Evolutionary conservation across 2,329 filamentous ascomycete species (phyloP), one percentile per base, ranked within the genome.

Genomic region (Xylaria sp.): DNA sequence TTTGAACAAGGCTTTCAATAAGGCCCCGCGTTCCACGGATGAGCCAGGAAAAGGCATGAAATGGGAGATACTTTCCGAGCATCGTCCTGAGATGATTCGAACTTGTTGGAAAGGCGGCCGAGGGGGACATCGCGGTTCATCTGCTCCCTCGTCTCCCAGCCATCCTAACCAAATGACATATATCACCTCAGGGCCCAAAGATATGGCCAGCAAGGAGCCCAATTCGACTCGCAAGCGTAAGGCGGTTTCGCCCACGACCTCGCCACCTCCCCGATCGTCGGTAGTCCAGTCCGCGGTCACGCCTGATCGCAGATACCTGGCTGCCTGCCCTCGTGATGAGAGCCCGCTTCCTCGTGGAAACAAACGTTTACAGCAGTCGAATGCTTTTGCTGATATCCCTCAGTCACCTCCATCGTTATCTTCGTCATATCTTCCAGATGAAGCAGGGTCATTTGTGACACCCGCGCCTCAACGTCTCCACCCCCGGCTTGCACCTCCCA

Each of bases 21-120:
- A 99, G 74, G 89, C 96, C 7, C 90, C 94, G 2, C 87, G 94
- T 52, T 88, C 90, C 13, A 96, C 92, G 0, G 91, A 97, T 67
- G 94, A 99, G 72, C 94, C 94, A 19, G 94, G 94, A 10, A 99
- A 99, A 73, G 94, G 94, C 34, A 97, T 97, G 92, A 97, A 97
- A 73, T 99, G 94, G 94, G 91, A 93, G 74, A 92, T 99, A 70
- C 86, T 91, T 3, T 83, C 90, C 1, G 90, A 95, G 64, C 83
- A 88, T 65, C 86, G 89, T 53, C 91, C 97, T 16, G 93, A 96
- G 56, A 96, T 97, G 79, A 83, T 91, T 61, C 89, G 89, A 72
- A 90, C 89, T 67, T 83, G 83, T 1, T 83, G 78, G 67, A 80
- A 82, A 58, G 81, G 84, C 16, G 84, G 85, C 16, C 79, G 83